Percentiles rank a stretch among this genome's conserved stretches.
Conservation (phyloP, 108 stramenopile species). For the Fistulifera pelliculosa region DNA sequence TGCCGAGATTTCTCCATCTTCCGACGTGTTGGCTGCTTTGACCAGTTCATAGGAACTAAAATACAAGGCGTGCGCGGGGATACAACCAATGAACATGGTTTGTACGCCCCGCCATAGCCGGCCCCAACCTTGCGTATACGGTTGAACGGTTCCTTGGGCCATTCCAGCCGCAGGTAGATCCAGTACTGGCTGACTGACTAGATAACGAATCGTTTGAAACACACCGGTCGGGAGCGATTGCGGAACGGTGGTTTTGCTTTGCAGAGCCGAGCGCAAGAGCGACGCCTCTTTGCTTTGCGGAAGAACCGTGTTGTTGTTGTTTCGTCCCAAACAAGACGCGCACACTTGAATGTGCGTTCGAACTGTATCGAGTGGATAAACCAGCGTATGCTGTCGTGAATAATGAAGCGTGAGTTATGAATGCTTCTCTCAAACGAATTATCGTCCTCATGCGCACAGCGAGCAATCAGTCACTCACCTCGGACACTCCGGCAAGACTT, state of each 20-base stretch:
- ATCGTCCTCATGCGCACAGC: no score
- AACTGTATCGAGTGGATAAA: constrained; percentile 95
- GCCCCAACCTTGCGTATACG: neutral
- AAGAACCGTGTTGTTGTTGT: constrained; percentile 8
- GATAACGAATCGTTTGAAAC: constrained; percentile 37
- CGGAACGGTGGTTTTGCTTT: neutral
- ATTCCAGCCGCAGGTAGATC: no score
- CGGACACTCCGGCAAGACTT: constrained; percentile 87
- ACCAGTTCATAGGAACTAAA: constrained; percentile 89
- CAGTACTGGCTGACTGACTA: constrained; percentile 23
- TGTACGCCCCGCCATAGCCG: constrained; percentile 96
- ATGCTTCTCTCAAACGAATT: no score
- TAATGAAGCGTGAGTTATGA: no score
- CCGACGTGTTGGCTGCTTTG: constrained; percentile 41
- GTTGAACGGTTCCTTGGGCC: no score
- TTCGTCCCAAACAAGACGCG: constrained; percentile 28
- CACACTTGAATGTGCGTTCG: constrained; percentile 94
- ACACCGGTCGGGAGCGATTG: constrained; percentile 15
- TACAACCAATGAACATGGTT: constrained; percentile 90
- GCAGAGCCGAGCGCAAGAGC: neutral
- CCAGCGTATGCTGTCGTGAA: constrained; percentile 57
- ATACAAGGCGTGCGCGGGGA: constrained; percentile 97
- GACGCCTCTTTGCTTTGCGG: neutral
- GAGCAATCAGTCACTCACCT: constrained; percentile 20
- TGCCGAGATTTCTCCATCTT: constrained; percentile 16